Base-by-base conservation (phyloP, 2,329 filamentous ascomycete species). In the Chaetomiaceae sp. region DNA sequence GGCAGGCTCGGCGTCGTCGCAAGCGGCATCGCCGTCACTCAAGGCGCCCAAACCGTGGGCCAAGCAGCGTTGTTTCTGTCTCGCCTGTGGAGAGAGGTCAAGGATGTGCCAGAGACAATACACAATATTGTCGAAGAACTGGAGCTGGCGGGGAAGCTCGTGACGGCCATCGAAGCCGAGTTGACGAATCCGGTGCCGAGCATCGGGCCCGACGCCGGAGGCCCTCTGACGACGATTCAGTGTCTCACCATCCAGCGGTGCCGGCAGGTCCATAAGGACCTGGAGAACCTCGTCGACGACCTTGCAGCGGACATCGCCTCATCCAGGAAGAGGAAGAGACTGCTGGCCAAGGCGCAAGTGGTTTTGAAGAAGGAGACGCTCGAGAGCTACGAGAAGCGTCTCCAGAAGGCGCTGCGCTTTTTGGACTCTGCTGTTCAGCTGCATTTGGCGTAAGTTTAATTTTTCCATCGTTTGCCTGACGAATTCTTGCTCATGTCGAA, bases 331-430 rank as follows among this genome's bases (percentile, higher is more conserved):
- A 17, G 40, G 12, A 46, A 45, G 52, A 46, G 33, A 15, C 6
- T 49, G 17, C 2, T 42, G 4, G 39, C 46, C 1, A 45, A 25
- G 15, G 25, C 20, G 1, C 25, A 38, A 22, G 45, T 49, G 39
- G 52, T 42, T 14, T 14, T 54, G 39, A 50, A 54, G 34, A 54
- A 50, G 29, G 46, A 44, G 2, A n/a, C 14, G 25, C 39, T 54
- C 7, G 46, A 47, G 8, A 15, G 3, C 12, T 46, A 54, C 14
- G 52, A 50, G 25, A 44, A 34, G 12, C 46, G 52, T 4, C 27
- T 54, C 2, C 37, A 42, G 17, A 44, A 19, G 2, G 34, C 52
- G 22, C 29, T 40, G 31, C 23, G 37, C 3, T 40, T 46, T 5
- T 8, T 54, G 12, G 40, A 47, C 2, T 40, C 36, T n/a, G 40